phyloP scores from a whole-genome alignment of 2,329 filamentous ascomycete species.

The Colletotrichum godetiae region DNA sequence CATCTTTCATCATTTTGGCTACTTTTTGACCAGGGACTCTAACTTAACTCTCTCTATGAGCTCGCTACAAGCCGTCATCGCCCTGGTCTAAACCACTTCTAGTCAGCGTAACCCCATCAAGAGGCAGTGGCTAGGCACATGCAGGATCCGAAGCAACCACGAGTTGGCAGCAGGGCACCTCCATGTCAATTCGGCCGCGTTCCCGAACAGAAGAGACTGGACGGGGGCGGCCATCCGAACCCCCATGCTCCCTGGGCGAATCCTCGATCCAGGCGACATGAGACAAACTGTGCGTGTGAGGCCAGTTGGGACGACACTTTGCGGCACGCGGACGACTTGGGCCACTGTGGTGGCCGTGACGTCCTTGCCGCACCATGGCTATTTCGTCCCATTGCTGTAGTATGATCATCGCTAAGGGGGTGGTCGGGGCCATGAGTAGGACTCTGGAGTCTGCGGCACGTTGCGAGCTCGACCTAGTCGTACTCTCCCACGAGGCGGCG shows the following conservation, averaged over 20 bases:
- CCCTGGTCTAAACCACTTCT: neutral
- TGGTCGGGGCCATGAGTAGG: neutral
- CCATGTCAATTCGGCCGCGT: slow-evolving; percentile 7
- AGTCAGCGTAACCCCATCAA: neutral
- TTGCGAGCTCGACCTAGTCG: neutral
- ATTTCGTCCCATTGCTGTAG: slow-evolving; percentile 20
- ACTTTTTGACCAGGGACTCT: neutral
- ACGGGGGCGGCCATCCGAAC: slow-evolving; percentile 13
- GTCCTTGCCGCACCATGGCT: slow-evolving; percentile 32
- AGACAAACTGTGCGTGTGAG: slow-evolving; percentile 23
- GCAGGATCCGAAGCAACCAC: slow-evolving; percentile 7
- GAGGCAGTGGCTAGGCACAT: slow-evolving; percentile 7
- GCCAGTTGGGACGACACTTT: slow-evolving; percentile 23
- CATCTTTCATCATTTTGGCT: neutral
- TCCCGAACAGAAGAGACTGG: slow-evolving; percentile 2
- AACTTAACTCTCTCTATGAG: neutral
- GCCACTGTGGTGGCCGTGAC: slow-evolving; percentile 14
- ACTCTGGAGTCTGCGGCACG: neutral
- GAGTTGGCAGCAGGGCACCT: slow-evolving; percentile 1
- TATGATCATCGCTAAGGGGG: slow-evolving; percentile 34
- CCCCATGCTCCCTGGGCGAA: slow-evolving; percentile 14
- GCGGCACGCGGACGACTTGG: slow-evolving; percentile 10
- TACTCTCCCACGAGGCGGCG: slow-evolving; percentile 2
- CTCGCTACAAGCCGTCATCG: neutral
- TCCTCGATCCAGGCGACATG: slow-evolving; percentile 14